Evolutionary conservation across 345 rosid species (phyloP), one percentile per base, ranked within the genome.

Genomic region (Eucalyptus regnans): DNA sequence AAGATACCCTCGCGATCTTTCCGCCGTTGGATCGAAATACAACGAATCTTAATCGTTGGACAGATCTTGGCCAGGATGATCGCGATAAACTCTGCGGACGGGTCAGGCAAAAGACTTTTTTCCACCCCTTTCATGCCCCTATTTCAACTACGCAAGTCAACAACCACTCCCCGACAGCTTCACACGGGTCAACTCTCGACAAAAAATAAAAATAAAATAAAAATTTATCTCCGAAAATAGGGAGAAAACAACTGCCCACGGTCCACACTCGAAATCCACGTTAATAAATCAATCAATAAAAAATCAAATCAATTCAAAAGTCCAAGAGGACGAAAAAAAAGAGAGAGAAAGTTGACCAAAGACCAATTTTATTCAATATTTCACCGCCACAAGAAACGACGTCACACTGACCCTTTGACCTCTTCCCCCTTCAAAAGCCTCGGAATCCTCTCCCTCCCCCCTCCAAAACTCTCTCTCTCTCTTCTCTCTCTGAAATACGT

Each of bases 341-440:
- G 9, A 71, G 18, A 12, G 25, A 56, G 2, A 56, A 56, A 87
- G 89, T 90, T 90, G 91, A 89, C 91, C 90, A 27, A 87, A 49
- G 86, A 87, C 88, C 79, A n/a, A 58, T 62, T 37, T 31, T 76
- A 49, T 52, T 52, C 58, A 52, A 52, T 52, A 52, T 52, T 10
- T 48, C 33, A 76, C 20, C 13, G 50, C 50, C 80, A 6, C 27
- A 84, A 83, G 68, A 60, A 87, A 90, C 87, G 89, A 87, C 90
- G 91, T 88, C 90, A 86, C 86, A 33, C 58, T 29, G 62, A 2
- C 46, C 20, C 88, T 86, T 90, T 89, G 92, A 91, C 91, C 87
- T 25, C 54, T 56, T 3, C 66, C 27, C 83, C 46, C 89, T 88
- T 88, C 91, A 91, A 87, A 92, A 51, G n/a, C 86, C 88, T 49